phyloP scores from a whole-genome alignment of 805 yeast species.

The Sugiyamaella smithiae region DNA sequence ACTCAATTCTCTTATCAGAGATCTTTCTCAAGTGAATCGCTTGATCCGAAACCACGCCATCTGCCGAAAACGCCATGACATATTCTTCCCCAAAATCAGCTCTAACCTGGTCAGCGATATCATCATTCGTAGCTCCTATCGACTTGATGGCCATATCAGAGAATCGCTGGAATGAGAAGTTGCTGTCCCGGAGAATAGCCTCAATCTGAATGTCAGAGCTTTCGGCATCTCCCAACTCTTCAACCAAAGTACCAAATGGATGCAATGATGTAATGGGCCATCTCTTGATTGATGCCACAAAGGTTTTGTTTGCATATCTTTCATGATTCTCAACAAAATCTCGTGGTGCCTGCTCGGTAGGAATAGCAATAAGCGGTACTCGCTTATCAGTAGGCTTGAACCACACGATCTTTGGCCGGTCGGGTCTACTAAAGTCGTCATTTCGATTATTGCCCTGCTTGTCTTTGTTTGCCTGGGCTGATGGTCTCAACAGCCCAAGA shows the following conservation, averaged over 20 bases:
- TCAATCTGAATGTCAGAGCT: constrained; percentile 78
- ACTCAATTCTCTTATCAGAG: constrained; percentile 59
- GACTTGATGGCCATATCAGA: constrained; percentile 38
- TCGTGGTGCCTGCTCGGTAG: constrained; percentile 95
- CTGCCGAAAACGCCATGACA: constrained; percentile 60
- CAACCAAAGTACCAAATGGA: constrained; percentile 92
- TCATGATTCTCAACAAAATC: constrained; percentile 94
- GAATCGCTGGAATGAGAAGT: constrained; percentile 41
- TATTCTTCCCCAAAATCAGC: constrained; percentile 54
- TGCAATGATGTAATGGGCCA: constrained; percentile 99
- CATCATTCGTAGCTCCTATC: constrained; percentile 17
- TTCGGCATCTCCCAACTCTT: constrained; percentile 78
- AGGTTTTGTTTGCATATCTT: constrained; percentile 71
- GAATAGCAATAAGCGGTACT: constrained; percentile 96
- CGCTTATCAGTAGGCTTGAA: constrained; percentile 97
- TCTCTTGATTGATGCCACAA: constrained; percentile 93
- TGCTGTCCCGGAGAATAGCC: constrained; percentile 74
- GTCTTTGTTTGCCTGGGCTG: constrained; percentile 86
- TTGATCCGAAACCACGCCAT: constrained; percentile 62
- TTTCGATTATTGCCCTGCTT: constrained; percentile 42
- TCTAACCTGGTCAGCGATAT: constrained; percentile 33
- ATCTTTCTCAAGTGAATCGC: constrained; percentile 75
- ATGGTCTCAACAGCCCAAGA: constrained; percentile 88
- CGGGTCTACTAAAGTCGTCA: constrained; percentile 20
- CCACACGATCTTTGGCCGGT: constrained; percentile 94